Conservation (phyloP, 1,139 yeast species). For the Scheffersomyces illinoinensis region DNA sequence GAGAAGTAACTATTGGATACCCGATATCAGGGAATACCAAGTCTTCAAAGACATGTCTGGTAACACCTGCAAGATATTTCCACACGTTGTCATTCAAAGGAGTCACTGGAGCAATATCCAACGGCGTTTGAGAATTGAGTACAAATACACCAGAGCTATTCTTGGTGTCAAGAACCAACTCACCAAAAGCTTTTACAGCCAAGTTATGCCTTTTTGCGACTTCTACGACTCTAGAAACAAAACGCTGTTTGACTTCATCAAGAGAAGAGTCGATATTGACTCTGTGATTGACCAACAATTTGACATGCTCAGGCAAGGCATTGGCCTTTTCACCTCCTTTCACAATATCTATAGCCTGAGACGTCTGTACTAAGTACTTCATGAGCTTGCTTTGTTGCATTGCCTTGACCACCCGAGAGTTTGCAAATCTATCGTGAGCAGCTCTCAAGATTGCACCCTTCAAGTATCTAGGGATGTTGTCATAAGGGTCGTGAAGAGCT, state of each 20-base stretch:
- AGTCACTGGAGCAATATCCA: conserved; percentile 39
- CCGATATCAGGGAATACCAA: conserved; percentile 34
- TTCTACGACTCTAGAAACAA: conserved; percentile 23
- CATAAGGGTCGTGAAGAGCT: conserved; percentile 34
- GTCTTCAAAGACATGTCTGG: conserved; percentile 47
- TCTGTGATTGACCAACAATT: conserved; percentile 32
- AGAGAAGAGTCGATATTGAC: conserved; percentile 30
- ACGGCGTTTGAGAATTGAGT: conserved; percentile 14
- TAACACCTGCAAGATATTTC: conserved; percentile 42
- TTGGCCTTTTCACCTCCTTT: conserved; percentile 38
- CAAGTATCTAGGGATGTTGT: conserved; percentile 11
- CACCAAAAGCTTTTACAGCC: conserved; percentile 15
- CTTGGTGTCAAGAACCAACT: conserved; percentile 18
- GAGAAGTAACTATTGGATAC: conserved; percentile 56
- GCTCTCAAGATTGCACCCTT: conserved; percentile 28
- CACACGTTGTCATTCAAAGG: conserved; percentile 40
- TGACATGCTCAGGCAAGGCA: conserved; percentile 40
- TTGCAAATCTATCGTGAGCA: conserved; percentile 25
- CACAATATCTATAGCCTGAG: conserved; percentile 37
- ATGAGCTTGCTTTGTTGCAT: conserved; percentile 14
- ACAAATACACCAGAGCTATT: conserved; percentile 26
- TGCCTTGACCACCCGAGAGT: conserved; percentile 19
- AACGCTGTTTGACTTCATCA: conserved; percentile 20
- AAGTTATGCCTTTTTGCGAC: conserved; percentile 26
- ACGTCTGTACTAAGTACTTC: conserved; percentile 27